Base-by-base conservation (phyloP, 2,329 filamentous ascomycete species). In the Scedosporium apiospermum region DNA sequence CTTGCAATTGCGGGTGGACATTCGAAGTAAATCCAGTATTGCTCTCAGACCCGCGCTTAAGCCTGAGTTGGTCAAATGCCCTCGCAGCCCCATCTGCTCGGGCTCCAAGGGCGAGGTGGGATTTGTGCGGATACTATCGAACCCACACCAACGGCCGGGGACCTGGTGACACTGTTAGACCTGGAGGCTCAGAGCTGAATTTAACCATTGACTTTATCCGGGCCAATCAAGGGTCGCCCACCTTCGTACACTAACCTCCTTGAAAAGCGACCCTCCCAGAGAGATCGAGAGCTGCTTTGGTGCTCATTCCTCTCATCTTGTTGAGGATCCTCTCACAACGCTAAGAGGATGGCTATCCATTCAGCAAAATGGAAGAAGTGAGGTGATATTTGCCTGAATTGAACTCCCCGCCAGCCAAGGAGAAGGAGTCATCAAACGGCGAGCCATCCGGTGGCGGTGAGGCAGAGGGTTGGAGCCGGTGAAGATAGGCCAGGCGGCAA, bases 121-220 rank as follows among this genome's bases (percentile, higher is more conserved):
- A 55, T 55, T 55, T 30, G 51, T 55, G 51, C 51, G n/a, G 51
- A 14, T 55, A 2, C 23, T n/a, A 18, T 34, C 58, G 38, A 42
- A 21, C 59, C 18, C 27, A 55, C 26, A 18, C 38, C 44, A 30
- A 10, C 44, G 16, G 12, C 16, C 21, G 23, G 18, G 23, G 42
- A n/a, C 59, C 44, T 51, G 30, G 59, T 53, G 9, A 14, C 16
- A 23, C 41, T 14, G 44, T 16, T 30, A 46, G 21, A 26, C 26
- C 27, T 12, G 16, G 12, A 16, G 58, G 42, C 34, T 58, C 6
- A 18, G 23, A 27, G 12, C 49, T 16, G 58, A 49, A 42, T 62
- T 58, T 62, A 58, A 51, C 61, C 61, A 58, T 16, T 16, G 16
- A 16, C 46, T 63, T 62, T 65, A 66, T 18, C 53, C 65, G 63